Conservation (phyloP, 257 asterid species). For the Solanum gracilifrons region DNA sequence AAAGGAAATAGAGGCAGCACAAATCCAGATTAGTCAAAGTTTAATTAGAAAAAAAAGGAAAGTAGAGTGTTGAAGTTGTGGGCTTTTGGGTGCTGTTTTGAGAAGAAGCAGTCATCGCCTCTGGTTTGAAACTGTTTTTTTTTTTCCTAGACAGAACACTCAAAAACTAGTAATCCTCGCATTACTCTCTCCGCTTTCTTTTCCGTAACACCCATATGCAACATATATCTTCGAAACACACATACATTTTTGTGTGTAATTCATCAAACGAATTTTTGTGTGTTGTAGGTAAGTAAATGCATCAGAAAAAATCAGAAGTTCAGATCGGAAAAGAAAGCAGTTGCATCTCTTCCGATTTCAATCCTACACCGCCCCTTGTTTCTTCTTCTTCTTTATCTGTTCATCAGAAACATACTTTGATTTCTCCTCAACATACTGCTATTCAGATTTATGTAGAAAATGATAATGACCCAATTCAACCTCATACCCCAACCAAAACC, state of each 20-base stretch:
- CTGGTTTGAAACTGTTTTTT: background rate
- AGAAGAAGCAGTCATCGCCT: background rate
- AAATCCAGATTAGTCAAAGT: too few species aligned
- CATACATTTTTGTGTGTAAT: background rate
- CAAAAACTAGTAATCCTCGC: background rate
- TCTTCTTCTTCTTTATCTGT: constrained; percentile 35
- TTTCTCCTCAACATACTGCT: constrained; percentile 15
- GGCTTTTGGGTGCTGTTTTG: background rate
- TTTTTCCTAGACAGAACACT: background rate
- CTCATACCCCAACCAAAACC: constrained; percentile 33
- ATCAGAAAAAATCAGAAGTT: constrained; percentile 90
- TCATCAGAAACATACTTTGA: constrained; percentile 29
- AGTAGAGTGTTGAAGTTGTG: background rate
- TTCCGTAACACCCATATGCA: background rate
- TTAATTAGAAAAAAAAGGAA: background rate
- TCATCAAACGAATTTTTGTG: background rate
- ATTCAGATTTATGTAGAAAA: constrained; percentile 43
- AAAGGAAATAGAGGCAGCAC: background rate
- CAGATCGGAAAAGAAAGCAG: constrained; percentile 99
- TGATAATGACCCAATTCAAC: constrained; percentile 46
- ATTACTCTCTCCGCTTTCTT: background rate
- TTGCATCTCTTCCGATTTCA: constrained; percentile 99
- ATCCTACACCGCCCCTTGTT: constrained; percentile 56
- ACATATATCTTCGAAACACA: background rate
- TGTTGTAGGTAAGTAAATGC: constrained; percentile 25